phyloP scores from a whole-genome alignment of 257 asterid species.

The Primulina tabacum region DNA sequence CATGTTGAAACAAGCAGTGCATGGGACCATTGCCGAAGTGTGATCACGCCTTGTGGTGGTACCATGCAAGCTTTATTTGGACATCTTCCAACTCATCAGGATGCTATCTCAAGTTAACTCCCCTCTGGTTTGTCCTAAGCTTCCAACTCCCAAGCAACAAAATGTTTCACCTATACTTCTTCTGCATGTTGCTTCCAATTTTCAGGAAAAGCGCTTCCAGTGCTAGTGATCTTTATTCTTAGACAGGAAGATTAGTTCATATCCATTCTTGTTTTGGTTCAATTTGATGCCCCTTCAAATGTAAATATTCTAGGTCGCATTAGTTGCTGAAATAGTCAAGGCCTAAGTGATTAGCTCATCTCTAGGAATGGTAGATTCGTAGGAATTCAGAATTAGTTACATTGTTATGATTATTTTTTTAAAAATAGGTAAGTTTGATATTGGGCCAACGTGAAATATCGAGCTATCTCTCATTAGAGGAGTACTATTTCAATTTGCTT shows the following conservation, averaged over 20 bases:
- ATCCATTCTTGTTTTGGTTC: constrained; percentile 22
- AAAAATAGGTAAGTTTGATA: not conserved
- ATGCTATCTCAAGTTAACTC: constrained; percentile 22
- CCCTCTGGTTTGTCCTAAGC: constrained; percentile 28
- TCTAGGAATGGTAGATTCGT: constrained; percentile 17
- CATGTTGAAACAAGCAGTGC: constrained; percentile 30
- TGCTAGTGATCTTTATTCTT: constrained; percentile 25
- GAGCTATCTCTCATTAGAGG: too few species aligned
- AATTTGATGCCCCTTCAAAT: constrained; percentile 24
- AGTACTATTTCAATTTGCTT: too few species aligned
- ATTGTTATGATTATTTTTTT: constrained; percentile 2
- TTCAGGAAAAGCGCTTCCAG: constrained; percentile 25
- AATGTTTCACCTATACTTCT: constrained; percentile 29
- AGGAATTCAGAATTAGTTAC: constrained; percentile 1
- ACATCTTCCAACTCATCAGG: constrained; percentile 27
- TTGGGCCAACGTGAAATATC: too few species aligned
- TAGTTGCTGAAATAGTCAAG: constrained; percentile 26
- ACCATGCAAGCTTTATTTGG: constrained; percentile 27
- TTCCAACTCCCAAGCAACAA: constrained; percentile 24
- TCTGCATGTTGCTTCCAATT: constrained; percentile 28
- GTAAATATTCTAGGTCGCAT: constrained; percentile 32
- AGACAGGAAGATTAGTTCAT: constrained; percentile 18
- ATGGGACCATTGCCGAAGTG: constrained; percentile 37
- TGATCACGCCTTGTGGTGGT: constrained; percentile 26
- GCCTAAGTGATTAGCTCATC: constrained; percentile 17